Base-by-base conservation (phyloP, 1,139 yeast species). In the Kazachstania sp. region DNA sequence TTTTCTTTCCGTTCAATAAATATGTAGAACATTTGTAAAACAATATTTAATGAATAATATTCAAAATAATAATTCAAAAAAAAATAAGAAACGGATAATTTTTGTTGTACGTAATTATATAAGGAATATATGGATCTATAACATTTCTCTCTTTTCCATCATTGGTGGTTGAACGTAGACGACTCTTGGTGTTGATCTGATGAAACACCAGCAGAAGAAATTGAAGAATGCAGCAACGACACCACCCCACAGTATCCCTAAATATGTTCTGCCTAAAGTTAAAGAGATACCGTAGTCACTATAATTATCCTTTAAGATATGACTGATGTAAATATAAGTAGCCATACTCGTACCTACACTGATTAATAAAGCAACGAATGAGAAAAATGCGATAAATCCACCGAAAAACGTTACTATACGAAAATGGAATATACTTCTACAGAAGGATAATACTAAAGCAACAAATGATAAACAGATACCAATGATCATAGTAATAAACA, bases 311-410 rank as follows among this genome's bases (percentile, higher is more conserved):
- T 51, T 49, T 38, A 61, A 45, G 15, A 54, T 47, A 4, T 51
- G 51, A 39, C 52, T 52, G 42, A 60, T 55, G 48, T 56, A 52
- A 3, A 56, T 50, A 46, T 59, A 60, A 7, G 61, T 55, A 9
- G 58, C 63, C 23, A 59, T 54, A 43, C 59, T 51, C 2, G 63
- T 53, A n/a, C 56, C 60, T n/a, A 53, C 63, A 46, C 62, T 54
- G 11, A 62, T 49, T 3, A 58, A 32, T 34, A 61, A 47, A 34
- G 54, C 39, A 4, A 52, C 41, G 44, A 62, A 60, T 5, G 52
- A 53, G 8, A 57, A 31, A 9, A 56, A 41, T 4, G 64, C 49
- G 16, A 59, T 41, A 23, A 60, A 47, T 6, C 55, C 46, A 28
- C 60, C 64, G 4, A 57, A 12, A 49, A 55, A 52, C 23, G 53